Evolutionary conservation across 164 flowering plant species (phyloP).

Genomic region (Vitis labrusca): DNA sequence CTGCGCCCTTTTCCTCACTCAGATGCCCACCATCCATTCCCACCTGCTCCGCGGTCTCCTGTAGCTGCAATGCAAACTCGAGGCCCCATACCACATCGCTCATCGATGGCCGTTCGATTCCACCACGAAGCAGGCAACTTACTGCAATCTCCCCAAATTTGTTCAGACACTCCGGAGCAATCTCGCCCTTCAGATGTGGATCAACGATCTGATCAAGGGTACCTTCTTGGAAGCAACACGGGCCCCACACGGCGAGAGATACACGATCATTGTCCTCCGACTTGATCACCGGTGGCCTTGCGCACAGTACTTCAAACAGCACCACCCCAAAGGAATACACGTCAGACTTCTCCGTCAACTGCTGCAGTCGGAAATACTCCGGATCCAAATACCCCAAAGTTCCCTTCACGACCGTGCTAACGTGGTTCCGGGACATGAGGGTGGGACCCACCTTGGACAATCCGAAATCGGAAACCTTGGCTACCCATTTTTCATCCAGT

Average conservation of each 20-base stretch:
- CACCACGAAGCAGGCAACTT: not conserved
- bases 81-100: not conserved
- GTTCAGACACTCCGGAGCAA: not conserved
- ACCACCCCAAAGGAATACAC: no score
- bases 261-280: not conserved
- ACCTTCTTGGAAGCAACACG: not conserved
- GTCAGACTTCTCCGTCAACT: not conserved
- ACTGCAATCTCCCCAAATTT: not conserved
- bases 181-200: not conserved
- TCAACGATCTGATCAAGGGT: not conserved
- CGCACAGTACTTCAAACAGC: no score
- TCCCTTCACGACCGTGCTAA: constrained; percentile 4
- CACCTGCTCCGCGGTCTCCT: not conserved
- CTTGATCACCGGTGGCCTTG: not conserved
- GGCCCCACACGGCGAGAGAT: not conserved
- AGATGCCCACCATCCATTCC: not conserved
- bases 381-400: constrained; percentile 7
- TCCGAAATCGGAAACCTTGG: no score
- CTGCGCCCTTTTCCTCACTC: no score
- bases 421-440: not conserved
- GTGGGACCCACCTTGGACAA: not conserved
- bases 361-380: not conserved
- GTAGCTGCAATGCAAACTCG: not conserved
- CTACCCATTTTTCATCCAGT: no score
- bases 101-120: not conserved